phyloP scores from a whole-genome alignment of 306 rosid species.

The Quercus wislizeni region DNA sequence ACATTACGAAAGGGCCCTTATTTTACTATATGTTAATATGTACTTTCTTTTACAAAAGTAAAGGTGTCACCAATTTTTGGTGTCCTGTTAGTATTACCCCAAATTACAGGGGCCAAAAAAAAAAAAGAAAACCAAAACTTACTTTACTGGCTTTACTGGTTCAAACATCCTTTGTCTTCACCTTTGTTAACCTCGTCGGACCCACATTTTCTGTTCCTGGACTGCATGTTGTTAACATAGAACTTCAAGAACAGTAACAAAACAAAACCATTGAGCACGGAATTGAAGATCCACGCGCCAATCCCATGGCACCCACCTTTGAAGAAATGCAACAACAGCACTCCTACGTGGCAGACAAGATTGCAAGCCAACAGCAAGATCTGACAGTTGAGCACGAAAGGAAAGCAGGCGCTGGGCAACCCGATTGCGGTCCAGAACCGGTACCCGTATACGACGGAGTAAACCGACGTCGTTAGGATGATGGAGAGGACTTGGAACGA shows the following conservation, averaged over 20 bases:
- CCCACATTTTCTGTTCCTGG: slow-evolving; percentile 5
- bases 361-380: slow-evolving; percentile 58
- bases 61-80: too few species aligned
- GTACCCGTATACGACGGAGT: slow-evolving; percentile 59
- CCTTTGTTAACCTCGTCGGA: not conserved
- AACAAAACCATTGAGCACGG: slow-evolving; percentile 56
- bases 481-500: slow-evolving; percentile 85
- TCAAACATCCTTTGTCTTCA: not conserved
- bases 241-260: slow-evolving; percentile 60
- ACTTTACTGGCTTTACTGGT: too few species aligned
- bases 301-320: slow-evolving; percentile 86
- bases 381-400: slow-evolving; percentile 64
- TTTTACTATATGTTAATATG: too few species aligned
- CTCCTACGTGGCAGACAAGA: slow-evolving; percentile 69
- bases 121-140: too few species aligned
- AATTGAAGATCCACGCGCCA: slow-evolving; percentile 77
- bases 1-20: too few species aligned
- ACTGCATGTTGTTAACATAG: slow-evolving; percentile 45
- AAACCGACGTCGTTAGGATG: slow-evolving; percentile 55
- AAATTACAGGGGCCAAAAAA: too few species aligned
- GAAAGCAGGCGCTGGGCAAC: slow-evolving; percentile 50
- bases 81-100: too few species aligned
- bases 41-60: too few species aligned
- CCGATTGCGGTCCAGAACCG: slow-evolving; percentile 74
- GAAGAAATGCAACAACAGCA: slow-evolving; percentile 56